These are phyloP conservation scores for Colletotrichum sp. DNA, from an alignment of 2,329 filamentous ascomycete genomes.

Conservation along the genomic window DNA sequence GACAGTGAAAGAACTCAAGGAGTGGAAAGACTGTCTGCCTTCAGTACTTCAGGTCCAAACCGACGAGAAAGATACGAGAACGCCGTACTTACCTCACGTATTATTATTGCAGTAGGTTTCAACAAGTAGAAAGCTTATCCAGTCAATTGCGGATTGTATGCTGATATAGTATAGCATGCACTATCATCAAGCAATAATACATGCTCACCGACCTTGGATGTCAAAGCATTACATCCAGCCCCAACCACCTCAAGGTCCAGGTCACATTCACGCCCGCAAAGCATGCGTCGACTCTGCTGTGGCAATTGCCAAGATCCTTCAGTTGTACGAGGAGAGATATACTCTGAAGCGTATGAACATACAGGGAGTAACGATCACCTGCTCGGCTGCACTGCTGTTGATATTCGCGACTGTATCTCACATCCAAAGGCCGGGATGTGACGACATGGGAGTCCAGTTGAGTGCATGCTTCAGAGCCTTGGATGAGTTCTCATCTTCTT, in stretches of 20 bases:
- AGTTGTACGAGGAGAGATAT: not conserved
- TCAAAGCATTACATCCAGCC: not conserved
- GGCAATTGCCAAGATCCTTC: not conserved
- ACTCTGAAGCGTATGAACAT: not conserved
- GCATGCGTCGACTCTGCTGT: not conserved
- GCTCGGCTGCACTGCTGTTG: not conserved
- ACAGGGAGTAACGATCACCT: not conserved
- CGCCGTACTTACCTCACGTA: not conserved
- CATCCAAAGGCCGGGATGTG: not conserved
- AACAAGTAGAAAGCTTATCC: not conserved
- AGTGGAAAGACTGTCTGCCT: slow-evolving; percentile 24
- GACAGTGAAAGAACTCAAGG: slow-evolving; percentile 9
- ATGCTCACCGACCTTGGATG: not conserved
- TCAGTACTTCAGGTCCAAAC: slow-evolving; percentile 21
- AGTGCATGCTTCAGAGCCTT: not conserved
- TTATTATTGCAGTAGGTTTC: not conserved
- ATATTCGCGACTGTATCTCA: not conserved
- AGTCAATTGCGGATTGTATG: not conserved
- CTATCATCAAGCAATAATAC: not conserved
- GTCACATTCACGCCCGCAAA: slow-evolving; percentile 20
- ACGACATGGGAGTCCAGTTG: not conserved
- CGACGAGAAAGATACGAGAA: not conserved
- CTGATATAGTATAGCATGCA: not conserved
- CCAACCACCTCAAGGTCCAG: slow-evolving; percentile 24
- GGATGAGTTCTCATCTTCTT: not conserved